phyloP scores from a whole-genome alignment of 2,329 filamentous ascomycete species.

The Diaporthe sp. region DNA sequence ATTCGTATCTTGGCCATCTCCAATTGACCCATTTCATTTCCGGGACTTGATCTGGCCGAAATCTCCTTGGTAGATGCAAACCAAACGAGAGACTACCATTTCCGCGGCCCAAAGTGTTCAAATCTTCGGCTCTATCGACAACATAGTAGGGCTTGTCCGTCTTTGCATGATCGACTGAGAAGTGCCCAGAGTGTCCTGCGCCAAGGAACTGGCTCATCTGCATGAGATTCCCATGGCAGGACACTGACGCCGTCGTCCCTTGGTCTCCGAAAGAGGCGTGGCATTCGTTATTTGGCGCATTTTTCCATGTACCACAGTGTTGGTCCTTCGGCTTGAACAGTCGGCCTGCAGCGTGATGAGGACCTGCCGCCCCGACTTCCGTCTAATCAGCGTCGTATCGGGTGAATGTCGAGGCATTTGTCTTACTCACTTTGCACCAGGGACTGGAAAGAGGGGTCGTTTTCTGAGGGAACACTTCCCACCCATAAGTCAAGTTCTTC shows the following conservation, averaged over 20 bases:
- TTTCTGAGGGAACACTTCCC: not conserved
- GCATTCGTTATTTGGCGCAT: not conserved
- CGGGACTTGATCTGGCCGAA: not conserved
- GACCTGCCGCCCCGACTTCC: too few relatives aligned
- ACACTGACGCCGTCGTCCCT: not conserved
- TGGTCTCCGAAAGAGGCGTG: slow-evolving; percentile 14
- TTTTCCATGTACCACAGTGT: slow-evolving; percentile 14
- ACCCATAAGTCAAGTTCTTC: not conserved
- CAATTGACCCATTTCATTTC: slow-evolving; percentile 24
- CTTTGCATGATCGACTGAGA: not conserved
- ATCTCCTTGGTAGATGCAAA: not conserved
- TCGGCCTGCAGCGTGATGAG: not conserved
- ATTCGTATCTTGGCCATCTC: slow-evolving; percentile 28
- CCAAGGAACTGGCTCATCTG: slow-evolving; percentile 18
- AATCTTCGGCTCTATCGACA: not conserved
- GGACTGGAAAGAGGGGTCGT: not conserved
- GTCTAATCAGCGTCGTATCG: not conserved
- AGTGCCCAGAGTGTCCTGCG: not conserved
- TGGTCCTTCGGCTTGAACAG: not conserved
- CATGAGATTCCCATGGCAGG: not conserved
- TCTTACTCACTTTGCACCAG: not conserved
- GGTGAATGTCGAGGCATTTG: not conserved
- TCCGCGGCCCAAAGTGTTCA: not conserved
- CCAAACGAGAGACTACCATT: not conserved
- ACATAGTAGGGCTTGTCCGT: not conserved